Evolutionary conservation across 2,329 filamentous ascomycete species (phyloP).

Genomic region (Xylariaceae sp.): DNA sequence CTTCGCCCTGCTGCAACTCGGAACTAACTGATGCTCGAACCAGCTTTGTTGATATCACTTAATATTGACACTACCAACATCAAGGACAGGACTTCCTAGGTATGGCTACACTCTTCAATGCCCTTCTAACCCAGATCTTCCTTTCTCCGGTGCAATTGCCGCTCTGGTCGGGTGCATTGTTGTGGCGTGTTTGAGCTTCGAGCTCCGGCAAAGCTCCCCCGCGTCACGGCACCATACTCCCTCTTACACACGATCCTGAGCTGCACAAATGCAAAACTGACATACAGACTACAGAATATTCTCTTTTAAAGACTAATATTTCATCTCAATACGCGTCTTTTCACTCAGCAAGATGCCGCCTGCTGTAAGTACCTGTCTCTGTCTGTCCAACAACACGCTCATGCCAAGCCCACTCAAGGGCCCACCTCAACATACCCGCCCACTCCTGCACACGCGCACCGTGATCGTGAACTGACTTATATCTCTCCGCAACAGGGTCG

Average conservation of each 20-base stretch:
- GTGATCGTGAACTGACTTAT: conserved; percentile 8
- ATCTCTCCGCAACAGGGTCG: conserved; percentile 52
- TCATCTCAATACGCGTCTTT: conserved; percentile 13
- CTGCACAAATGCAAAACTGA: too few relatives aligned
- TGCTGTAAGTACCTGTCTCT: conserved; percentile 29
- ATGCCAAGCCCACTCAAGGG: neutral
- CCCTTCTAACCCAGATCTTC: too few relatives aligned
- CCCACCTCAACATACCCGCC: conserved; percentile 1
- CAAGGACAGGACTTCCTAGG: conserved; percentile 11
- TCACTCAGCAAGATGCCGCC: conserved; percentile 33
- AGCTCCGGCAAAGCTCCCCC: conserved; percentile 8
- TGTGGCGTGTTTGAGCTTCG: conserved; percentile 13
- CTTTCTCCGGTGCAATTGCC: neutral
- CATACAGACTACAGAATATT: too few relatives aligned
- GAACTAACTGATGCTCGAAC: conserved; percentile 11
- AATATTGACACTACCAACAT: conserved; percentile 14
- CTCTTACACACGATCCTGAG: too few relatives aligned
- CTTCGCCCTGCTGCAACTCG: conserved; percentile 9
- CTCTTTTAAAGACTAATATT: conserved; percentile 10
- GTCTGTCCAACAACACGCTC: neutral
- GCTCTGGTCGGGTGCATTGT: neutral
- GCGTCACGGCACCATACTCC: conserved; percentile 3
- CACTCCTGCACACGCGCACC: neutral
- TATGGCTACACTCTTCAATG: conserved; percentile 9
- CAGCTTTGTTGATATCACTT: conserved; percentile 26